A percentile compares a stretch with the other conserved stretches of the same genome.
Conservation (phyloP, 2,329 filamentous ascomycete genomes). For the Coniochaeta ligniaria region DNA sequence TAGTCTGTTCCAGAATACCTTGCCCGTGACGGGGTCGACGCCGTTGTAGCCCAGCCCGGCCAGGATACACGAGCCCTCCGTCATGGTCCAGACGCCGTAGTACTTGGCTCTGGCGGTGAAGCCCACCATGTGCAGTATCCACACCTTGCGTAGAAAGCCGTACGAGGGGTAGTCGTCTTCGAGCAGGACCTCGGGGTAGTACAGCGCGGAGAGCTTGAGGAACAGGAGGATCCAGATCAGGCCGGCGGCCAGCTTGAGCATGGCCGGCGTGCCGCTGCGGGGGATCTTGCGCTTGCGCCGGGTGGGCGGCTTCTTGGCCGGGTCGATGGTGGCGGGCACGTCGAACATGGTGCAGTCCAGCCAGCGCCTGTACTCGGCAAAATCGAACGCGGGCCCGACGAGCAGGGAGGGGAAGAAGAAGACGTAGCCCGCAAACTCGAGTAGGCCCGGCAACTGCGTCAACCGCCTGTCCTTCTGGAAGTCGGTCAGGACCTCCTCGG, state of each 20-base stretch:
- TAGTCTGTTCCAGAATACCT: conserved; percentile 82
- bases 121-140: conserved; percentile 76
- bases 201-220: conserved; percentile 63
- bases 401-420: conserved; percentile 92
- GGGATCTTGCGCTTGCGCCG: conserved; percentile 89
- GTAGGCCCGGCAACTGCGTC: conserved; percentile 60
- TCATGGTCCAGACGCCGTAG: conserved; percentile 91
- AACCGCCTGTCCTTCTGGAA: conserved; percentile 80
- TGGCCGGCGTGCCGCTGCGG: conserved; percentile 78
- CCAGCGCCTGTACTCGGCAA: conserved; percentile 84
- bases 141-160: conserved; percentile 65
- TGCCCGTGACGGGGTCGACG: conserved; percentile 75
- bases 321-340: conserved; percentile 71
- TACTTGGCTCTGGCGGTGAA: conserved; percentile 84
- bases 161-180: conserved; percentile 60
- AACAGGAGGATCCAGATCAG: conserved; percentile 75
- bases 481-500: conserved; percentile 73
- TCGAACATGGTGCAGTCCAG: conserved; percentile 94
- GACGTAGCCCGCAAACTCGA: conserved; percentile 86
- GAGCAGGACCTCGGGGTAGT: conserved; percentile 56
- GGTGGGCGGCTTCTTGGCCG: conserved; percentile 75
- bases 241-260: conserved; percentile 66
- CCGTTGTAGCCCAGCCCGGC: conserved; percentile 93
- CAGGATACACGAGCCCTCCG: conserved; percentile 90
- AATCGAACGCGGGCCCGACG: conserved; percentile 89